A percentile compares a stretch with the other conserved stretches of the same genome.
Evolutionary conservation across 2,329 filamentous ascomycete species (phyloP).

Genomic region (Claviceps pusilla): DNA sequence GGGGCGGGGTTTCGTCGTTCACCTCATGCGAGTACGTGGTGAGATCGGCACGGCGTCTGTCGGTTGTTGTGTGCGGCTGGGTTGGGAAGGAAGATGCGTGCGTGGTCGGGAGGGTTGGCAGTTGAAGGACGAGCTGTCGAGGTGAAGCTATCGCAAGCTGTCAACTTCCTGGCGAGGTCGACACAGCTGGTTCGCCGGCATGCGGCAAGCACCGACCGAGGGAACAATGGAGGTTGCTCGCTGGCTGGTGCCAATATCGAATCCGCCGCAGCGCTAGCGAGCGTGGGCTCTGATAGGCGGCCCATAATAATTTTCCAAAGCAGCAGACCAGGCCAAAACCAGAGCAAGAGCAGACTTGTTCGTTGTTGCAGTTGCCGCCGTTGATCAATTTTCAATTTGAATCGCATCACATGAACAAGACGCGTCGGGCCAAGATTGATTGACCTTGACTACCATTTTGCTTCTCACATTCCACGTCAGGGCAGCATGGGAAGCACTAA

Average conservation of each 20-base stretch:
- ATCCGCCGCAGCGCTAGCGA: too few species aligned
- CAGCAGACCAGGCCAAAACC: background rate
- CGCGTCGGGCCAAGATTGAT: too few species aligned
- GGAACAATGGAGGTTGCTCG: too few species aligned
- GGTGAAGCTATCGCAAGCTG: background rate
- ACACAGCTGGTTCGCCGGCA: too few species aligned
- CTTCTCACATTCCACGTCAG: background rate
- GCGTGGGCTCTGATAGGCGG: background rate
- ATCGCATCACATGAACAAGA: too few species aligned
- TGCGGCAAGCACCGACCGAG: too few species aligned
- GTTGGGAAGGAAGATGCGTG: too few species aligned
- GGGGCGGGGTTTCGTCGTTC: background rate
- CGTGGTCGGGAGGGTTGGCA: background rate
- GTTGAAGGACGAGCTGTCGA: background rate
- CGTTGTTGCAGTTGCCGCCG: background rate
- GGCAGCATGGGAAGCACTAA: conserved; percentile 7
- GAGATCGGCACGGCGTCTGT: background rate
- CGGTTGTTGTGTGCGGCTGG: background rate
- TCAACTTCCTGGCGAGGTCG: background rate
- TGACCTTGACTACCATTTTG: background rate
- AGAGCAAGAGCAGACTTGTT: too few species aligned
- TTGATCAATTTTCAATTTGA: background rate
- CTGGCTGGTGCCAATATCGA: too few species aligned
- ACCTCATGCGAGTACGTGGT: background rate
- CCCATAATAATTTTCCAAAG: background rate